Conservation (phyloP, 345 rosid species). For the Sonneratia alba region DNA sequence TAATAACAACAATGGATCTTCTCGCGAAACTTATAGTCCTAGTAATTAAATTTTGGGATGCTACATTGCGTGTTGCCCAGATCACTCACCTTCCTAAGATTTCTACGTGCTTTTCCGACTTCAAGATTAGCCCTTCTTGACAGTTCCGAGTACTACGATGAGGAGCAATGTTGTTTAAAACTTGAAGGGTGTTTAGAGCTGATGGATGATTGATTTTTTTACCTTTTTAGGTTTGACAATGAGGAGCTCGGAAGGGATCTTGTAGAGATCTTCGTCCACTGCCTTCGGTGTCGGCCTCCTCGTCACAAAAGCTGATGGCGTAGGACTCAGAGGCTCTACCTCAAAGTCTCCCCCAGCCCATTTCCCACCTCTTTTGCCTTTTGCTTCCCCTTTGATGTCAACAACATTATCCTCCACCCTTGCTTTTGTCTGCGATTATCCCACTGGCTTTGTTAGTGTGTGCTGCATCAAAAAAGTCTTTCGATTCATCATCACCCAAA, state of each 20-base stretch:
- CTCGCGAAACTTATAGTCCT: not conserved
- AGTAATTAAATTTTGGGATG: not conserved
- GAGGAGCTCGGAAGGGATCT: slow-evolving; percentile 68
- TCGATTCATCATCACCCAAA: not conserved
- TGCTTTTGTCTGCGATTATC: slow-evolving; percentile 30
- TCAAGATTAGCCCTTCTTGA: too few species aligned
- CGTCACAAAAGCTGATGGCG: slow-evolving; percentile 6
- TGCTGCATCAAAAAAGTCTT: not conserved
- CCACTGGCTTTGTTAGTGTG: too few species aligned
- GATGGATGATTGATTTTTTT: not conserved
- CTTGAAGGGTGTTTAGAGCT: not conserved
- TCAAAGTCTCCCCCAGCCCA: slow-evolving; percentile 22
- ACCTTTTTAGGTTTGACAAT: slow-evolving; percentile 52
- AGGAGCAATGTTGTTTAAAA: not conserved
- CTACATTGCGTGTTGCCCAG: too few species aligned
- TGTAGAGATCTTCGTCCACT: slow-evolving; percentile 86
- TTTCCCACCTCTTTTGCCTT: slow-evolving; percentile 17
- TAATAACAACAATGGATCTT: not conserved
- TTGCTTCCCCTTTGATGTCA: slow-evolving; percentile 7
- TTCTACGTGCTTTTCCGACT: too few species aligned
- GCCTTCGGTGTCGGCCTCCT: slow-evolving; percentile 58
- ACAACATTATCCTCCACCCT: not conserved
- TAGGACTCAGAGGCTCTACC: slow-evolving; percentile 18
- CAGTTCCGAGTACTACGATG: too few species aligned
- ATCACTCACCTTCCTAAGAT: too few species aligned